Percentiles rank a stretch among this genome's conserved stretches.
phyloP scores from a whole-genome alignment of 306 rosid species.

The Trichosanthes cucumerina region DNA sequence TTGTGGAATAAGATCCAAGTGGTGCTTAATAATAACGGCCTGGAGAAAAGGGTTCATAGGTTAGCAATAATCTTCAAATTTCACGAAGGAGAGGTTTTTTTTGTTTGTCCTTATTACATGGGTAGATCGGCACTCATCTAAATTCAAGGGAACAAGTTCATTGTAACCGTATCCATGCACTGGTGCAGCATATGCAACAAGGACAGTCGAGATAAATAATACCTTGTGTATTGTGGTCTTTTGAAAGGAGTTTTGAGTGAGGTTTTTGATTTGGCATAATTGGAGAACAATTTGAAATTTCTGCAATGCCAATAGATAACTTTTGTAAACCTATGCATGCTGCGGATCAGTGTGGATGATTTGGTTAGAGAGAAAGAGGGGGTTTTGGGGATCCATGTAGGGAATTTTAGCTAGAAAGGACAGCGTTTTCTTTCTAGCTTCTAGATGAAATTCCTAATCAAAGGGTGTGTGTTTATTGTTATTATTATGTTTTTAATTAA shows the following conservation, averaged over 20 bases:
- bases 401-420: background rate
- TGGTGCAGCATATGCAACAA: background rate
- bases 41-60: background rate
- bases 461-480: background rate
- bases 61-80: background rate
- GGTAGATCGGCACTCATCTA: background rate
- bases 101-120: background rate
- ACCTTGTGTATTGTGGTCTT: background rate
- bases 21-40: background rate
- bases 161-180: background rate
- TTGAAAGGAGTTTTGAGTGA: background rate
- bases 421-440: background rate
- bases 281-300: background rate
- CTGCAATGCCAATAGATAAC: background rate
- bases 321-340: too few relatives aligned
- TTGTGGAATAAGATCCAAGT: background rate
- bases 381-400: background rate
- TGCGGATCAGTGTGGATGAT: background rate
- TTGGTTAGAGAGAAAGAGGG: background rate
- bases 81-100: background rate
- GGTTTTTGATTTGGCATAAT: background rate
- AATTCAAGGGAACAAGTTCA: background rate
- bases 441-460: background rate
- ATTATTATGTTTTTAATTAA: background rate
- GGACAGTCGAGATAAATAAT: background rate